phyloP scores from a whole-genome alignment of 108 stramenopile genomes.

The Cyclotella baltica region DNA sequence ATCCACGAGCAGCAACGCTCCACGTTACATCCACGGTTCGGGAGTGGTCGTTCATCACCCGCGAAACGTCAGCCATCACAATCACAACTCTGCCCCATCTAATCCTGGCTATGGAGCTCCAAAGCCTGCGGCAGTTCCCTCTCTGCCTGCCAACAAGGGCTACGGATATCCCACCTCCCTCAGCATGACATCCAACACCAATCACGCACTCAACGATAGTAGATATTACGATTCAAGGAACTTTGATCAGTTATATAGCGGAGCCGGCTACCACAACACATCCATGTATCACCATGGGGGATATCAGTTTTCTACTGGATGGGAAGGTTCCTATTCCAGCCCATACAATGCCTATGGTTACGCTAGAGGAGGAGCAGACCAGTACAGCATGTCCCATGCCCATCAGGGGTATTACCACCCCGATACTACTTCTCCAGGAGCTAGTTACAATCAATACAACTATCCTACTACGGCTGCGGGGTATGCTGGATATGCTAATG shows the following conservation, averaged over 20 bases:
- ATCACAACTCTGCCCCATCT: neutral
- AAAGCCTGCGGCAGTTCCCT: neutral
- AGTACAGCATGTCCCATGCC: neutral
- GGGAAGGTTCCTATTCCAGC: neutral
- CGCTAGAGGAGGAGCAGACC: neutral
- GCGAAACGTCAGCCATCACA: too few relatives aligned
- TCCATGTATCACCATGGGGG: neutral
- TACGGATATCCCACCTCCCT: neutral
- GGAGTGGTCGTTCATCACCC: too few relatives aligned
- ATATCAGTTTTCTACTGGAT: neutral
- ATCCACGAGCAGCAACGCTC: conserved; percentile 2
- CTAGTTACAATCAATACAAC: conserved; percentile 3
- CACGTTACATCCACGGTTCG: conserved; percentile 10
- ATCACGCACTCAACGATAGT: neutral
- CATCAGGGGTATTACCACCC: neutral
- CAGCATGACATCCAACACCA: neutral
- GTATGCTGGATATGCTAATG: neutral
- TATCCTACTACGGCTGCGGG: neutral
- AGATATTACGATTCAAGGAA: conserved; percentile 13
- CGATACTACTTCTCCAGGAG: neutral
- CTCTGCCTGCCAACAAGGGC: neutral
- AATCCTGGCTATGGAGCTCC: neutral
- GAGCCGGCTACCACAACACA: neutral
- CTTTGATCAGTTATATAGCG: conserved; percentile 14
- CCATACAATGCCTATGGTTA: neutral